These are phyloP conservation scores for Amylocystis lapponica DNA, from an alignment of 768 basidiomycete genomes.

Conservation along the genomic window DNA sequence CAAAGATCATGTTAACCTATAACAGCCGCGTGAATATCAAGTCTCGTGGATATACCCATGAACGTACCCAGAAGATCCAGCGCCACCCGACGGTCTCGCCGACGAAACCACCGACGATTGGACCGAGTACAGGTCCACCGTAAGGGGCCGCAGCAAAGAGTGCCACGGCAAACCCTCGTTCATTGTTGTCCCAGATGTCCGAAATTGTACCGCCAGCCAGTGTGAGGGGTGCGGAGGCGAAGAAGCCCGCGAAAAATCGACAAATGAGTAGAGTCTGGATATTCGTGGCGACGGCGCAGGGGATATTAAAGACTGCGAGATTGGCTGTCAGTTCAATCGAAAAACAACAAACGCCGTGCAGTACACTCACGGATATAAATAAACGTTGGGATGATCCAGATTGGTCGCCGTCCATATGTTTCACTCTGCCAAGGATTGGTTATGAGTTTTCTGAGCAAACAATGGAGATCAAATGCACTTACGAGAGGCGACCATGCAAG, in stretches of 20 bases:
- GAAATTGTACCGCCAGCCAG: slow-evolving; percentile 30
- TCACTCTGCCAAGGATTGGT: slow-evolving; percentile 27
- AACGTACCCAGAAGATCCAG: slow-evolving; percentile 30
- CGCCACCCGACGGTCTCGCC: slow-evolving; percentile 35
- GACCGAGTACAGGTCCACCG: slow-evolving; percentile 44
- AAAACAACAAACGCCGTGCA: neutral
- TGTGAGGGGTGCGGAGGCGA: slow-evolving; percentile 32
- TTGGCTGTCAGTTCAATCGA: neutral
- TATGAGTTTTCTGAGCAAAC: slow-evolving; percentile 17
- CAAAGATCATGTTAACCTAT: slow-evolving; percentile 37
- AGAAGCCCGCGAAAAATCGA: slow-evolving; percentile 37
- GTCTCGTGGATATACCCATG: neutral
- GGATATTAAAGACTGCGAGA: slow-evolving; percentile 31
- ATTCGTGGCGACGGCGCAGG: slow-evolving; percentile 34
- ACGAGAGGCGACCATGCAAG: slow-evolving; percentile 25
- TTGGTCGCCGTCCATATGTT: slow-evolving; percentile 31
- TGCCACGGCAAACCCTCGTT: slow-evolving; percentile 35
- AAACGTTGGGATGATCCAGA: slow-evolving; percentile 33
- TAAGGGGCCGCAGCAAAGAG: slow-evolving; percentile 38
- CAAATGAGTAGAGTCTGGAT: slow-evolving; percentile 36
- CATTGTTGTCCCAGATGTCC: slow-evolving; percentile 33
- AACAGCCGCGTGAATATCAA: slow-evolving; percentile 13
- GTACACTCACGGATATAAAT: slow-evolving; percentile 30
- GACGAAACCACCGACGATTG: slow-evolving; percentile 45
- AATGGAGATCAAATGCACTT: neutral